phyloP scores from a whole-genome alignment of 305 asterid species.

The Stenogyne calaminthoides region DNA sequence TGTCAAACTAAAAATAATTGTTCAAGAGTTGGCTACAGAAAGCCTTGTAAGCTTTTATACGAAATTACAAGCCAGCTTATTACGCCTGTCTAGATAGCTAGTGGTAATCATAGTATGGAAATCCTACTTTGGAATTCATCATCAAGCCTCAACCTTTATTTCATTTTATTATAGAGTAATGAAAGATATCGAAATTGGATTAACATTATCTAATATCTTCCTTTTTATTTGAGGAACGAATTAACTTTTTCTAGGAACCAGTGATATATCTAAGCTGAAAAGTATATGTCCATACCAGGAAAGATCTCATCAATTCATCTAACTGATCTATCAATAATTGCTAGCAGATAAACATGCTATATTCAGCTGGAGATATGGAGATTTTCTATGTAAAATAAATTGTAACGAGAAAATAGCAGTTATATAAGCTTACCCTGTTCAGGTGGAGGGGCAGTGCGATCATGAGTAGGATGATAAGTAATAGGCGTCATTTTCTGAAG shows the following conservation, averaged over 20 bases:
- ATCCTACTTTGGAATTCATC: neutral
- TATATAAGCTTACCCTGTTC: constrained; percentile 60
- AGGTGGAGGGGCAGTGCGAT: constrained; percentile 75
- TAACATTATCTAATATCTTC: neutral
- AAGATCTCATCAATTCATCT: constrained; percentile 8
- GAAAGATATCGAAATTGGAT: neutral
- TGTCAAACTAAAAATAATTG: too few relatives aligned
- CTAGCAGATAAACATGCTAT: neutral
- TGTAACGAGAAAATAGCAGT: neutral
- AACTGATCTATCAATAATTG: constrained; percentile 2
- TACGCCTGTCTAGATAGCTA: too few relatives aligned
- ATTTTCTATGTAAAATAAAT: neutral
- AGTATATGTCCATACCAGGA: neutral
- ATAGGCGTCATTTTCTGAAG: constrained; percentile 64
- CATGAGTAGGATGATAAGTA: constrained; percentile 79
- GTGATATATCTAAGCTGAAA: neutral
- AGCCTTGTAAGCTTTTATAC: too few relatives aligned
- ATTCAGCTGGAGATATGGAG: constrained; percentile 2
- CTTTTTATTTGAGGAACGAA: neutral
- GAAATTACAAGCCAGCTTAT: too few relatives aligned
- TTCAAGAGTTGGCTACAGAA: too few relatives aligned
- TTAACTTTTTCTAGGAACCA: constrained; percentile 1
- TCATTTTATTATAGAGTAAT: neutral
- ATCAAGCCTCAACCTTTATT: neutral
- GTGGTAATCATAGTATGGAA: too few relatives aligned